A percentile compares a stretch with the other conserved stretches of the same genome.
Evolutionary conservation across 305 asterid species (phyloP).

Genomic region (Fraxinus ornus): DNA sequence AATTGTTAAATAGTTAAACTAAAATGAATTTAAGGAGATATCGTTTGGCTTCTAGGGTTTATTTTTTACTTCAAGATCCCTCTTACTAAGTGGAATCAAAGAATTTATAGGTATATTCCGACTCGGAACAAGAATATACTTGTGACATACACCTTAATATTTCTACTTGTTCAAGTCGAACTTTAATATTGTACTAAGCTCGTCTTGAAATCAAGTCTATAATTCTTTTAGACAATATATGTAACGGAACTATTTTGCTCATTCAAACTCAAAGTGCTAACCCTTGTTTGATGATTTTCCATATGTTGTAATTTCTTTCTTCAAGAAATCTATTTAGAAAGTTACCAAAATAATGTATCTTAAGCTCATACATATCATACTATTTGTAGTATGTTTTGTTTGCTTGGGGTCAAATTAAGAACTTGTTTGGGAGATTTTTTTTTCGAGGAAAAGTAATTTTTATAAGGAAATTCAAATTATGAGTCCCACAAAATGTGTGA

Average conservation of each 20-base stretch:
- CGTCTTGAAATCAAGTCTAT: not conserved
- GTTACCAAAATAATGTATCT: not conserved
- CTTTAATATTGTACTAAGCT: not conserved
- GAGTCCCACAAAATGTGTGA: no score
- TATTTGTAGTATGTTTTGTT: not conserved
- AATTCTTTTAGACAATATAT: not conserved
- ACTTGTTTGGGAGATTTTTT: not conserved
- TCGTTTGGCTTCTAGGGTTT: not conserved
- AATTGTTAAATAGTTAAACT: not conserved
- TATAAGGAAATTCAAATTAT: not conserved
- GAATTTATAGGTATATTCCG: no score
- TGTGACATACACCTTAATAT: not conserved
- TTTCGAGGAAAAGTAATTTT: not conserved
- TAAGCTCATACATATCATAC: not conserved
- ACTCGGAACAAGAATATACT: not conserved
- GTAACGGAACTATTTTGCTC: not conserved
- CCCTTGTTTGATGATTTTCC: not conserved
- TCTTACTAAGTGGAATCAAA: no score
- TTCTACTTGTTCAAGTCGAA: not conserved
- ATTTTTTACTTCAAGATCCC: no score
- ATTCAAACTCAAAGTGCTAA: not conserved
- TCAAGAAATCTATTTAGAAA: not conserved
- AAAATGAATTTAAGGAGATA: not conserved
- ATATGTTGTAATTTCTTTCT: not conserved
- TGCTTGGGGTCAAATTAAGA: not conserved